Percentiles rank a stretch among this genome's conserved stretches.
Evolutionary conservation across 345 rosid species (phyloP).

Genomic region (Hibiscus trionum): DNA sequence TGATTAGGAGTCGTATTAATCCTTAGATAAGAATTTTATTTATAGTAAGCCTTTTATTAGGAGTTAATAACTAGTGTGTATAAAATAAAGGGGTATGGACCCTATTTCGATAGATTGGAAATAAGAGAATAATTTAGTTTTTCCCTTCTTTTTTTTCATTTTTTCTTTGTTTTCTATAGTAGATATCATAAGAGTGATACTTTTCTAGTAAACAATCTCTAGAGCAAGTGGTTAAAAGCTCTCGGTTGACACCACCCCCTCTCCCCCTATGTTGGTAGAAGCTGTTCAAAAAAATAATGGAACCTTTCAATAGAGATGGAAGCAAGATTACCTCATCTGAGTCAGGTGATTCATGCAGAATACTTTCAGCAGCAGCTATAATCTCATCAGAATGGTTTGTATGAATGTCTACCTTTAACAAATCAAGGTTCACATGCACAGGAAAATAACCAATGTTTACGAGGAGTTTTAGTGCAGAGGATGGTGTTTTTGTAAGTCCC

Average conservation of each 20-base stretch:
- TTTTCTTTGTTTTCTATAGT: no score
- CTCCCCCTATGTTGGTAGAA: no score
- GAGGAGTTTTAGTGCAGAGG: constrained; percentile 77
- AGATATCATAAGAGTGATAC: not conserved
- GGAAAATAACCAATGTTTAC: constrained; percentile 85
- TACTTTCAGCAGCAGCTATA: constrained; percentile 55
- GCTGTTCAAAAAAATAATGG: not conserved
- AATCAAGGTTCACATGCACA: constrained; percentile 83
- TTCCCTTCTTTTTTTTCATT: no score
- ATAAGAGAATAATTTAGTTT: no score
- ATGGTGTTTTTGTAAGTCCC: constrained; percentile 64
- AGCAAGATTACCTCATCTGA: constrained; percentile 56
- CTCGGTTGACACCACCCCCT: no score
- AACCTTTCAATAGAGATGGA: constrained; percentile 9
- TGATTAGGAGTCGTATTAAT: no score
- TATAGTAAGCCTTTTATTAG: no score
- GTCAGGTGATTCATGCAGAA: constrained; percentile 56
- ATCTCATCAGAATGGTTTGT: constrained; percentile 66
- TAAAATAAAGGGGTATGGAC: no score
- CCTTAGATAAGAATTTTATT: no score
- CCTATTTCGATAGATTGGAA: no score
- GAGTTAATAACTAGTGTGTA: no score
- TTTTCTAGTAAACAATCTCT: not conserved
- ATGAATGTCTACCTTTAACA: constrained; percentile 54
- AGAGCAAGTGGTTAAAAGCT: no score